Base-by-base conservation (phyloP, 2,329 filamentous ascomycete genomes). In the Helotiales sp. region DNA sequence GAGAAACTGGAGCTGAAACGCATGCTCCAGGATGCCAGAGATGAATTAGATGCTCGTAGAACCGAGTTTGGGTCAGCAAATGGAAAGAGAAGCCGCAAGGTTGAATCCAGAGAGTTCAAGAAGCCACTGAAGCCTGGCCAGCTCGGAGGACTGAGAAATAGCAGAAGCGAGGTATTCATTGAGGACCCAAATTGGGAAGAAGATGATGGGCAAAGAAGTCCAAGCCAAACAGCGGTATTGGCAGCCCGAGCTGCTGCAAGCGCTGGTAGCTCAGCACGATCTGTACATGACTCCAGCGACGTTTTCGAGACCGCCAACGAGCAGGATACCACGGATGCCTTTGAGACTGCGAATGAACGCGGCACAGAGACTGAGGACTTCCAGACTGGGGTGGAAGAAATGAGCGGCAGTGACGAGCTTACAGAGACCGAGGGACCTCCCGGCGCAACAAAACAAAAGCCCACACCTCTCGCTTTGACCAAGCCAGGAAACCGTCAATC, bases 1-100 rank as follows among this genome's bases (percentile, higher is more conserved):
- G 96, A 99, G 79, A 99, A 97, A 83, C 87, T 98, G 30, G 96
- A 99, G 80, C 87, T 98, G 63, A 94, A 93, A 80, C 91, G 95
- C 67, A 93, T 99, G 86, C 87, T 98, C 32, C 95, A 98, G 80
- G 96, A 99, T 75, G 91, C 95, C 26, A 89, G 94, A 40, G 96
- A 99, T 77, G 96, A 99, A 75, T 82, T 99, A 30, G 96, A 91
- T 75, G 85, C 87, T 55, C 87, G 89, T 67, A 84, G 87, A 57
- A 83, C 81, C 61, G 87, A 83, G 65, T 64, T 78, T 45, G 71
- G 79, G 73, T 73, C 78, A 72, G 74, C 79, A 63, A 74, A 82
- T 78, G 86, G 77, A 82, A 91, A 85, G 78, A 87, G 81, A 84
- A 90, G 78, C 78, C 87, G 85, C 70, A 91, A 89, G 78, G 78